A percentile compares a stretch with the other conserved stretches of the same genome.
These are phyloP conservation scores for Syncephalastrum contaminatum DNA, from an alignment of 371 early-diverging fungal species.

Conservation along the genomic window DNA sequence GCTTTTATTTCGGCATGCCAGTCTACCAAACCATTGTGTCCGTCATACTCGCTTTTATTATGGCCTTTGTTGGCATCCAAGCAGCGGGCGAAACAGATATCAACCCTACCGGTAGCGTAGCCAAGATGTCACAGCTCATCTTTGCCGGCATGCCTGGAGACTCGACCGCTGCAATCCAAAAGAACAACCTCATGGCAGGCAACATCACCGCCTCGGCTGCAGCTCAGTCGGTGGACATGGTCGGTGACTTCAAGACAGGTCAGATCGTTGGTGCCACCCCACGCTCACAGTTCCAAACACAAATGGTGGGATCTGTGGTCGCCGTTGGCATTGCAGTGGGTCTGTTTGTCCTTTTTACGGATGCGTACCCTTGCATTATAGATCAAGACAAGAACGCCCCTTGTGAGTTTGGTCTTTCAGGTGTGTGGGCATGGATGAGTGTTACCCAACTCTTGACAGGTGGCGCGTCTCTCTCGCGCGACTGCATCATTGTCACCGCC, in stretches of 20 bases:
- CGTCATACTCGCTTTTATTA: constrained; percentile 63
- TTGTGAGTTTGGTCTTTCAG: constrained; percentile 58
- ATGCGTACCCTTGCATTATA: constrained; percentile 62
- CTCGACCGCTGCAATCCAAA: constrained; percentile 32
- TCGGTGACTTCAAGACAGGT: constrained; percentile 66
- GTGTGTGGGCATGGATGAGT: constrained; percentile 66
- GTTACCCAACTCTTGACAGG: constrained; percentile 62
- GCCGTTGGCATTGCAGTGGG: constrained; percentile 56
- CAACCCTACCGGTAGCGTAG: constrained; percentile 61
- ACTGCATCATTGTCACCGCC: constrained; percentile 49
- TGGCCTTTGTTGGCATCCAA: constrained; percentile 73
- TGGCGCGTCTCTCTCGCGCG: constrained; percentile 39
- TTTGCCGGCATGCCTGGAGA: constrained; percentile 58
- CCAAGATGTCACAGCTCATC: constrained; percentile 62
- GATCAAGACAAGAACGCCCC: constrained; percentile 21
- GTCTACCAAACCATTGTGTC: constrained; percentile 58
- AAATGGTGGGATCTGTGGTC: constrained; percentile 59
- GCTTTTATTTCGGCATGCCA: constrained; percentile 57
- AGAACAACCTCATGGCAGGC: constrained; percentile 61
- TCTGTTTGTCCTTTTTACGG: constrained; percentile 61
- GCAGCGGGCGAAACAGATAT: constrained; percentile 70
- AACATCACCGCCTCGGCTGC: constrained; percentile 60
- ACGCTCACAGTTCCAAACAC: constrained; percentile 61
- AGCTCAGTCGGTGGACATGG: constrained; percentile 66
- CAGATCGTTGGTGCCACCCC: constrained; percentile 64